Conservation (phyloP, 2,329 filamentous ascomycete species). For the Delphinella strobiligena region DNA sequence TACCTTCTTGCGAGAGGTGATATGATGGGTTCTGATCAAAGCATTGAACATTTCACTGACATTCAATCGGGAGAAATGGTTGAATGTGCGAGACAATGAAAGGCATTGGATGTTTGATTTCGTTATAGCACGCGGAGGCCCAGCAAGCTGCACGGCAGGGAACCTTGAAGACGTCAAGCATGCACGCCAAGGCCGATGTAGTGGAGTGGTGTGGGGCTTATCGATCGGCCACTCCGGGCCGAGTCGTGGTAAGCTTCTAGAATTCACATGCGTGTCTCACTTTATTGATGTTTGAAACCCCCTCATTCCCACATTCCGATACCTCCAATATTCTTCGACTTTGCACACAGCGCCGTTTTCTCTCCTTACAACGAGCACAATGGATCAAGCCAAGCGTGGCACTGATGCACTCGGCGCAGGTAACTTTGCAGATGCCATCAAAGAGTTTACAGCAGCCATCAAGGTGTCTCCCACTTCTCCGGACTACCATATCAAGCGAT, state of each 20-base stretch:
- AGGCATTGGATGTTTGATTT: too few species aligned
- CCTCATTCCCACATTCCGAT: too few species aligned
- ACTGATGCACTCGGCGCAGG: slow-evolving; percentile 43
- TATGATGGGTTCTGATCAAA: slow-evolving; percentile 68
- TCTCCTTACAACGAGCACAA: not conserved
- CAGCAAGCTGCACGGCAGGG: too few species aligned
- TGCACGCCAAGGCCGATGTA: too few species aligned
- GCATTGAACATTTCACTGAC: slow-evolving; percentile 40
- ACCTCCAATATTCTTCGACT: too few species aligned
- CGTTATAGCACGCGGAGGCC: too few species aligned
- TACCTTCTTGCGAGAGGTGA: slow-evolving; percentile 68
- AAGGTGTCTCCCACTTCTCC: slow-evolving; percentile 51
- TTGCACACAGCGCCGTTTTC: too few species aligned
- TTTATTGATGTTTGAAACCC: not conserved
- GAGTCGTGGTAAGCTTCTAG: not conserved
- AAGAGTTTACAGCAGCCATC: slow-evolving; percentile 56
- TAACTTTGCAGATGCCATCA: slow-evolving; percentile 57
- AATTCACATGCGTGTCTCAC: not conserved
- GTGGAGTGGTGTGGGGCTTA: too few species aligned
- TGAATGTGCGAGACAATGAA: too few species aligned
- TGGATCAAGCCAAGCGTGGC: slow-evolving; percentile 12
- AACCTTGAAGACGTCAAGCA: too few species aligned
- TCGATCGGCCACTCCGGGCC: not conserved
- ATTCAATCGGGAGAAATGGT: too few species aligned
- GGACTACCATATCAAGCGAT: slow-evolving; percentile 69